A percentile compares a stretch with the other conserved stretches of the same genome.
phyloP scores from a whole-genome alignment of 179 eudicot species.

The Corrigiola litoralis region DNA sequence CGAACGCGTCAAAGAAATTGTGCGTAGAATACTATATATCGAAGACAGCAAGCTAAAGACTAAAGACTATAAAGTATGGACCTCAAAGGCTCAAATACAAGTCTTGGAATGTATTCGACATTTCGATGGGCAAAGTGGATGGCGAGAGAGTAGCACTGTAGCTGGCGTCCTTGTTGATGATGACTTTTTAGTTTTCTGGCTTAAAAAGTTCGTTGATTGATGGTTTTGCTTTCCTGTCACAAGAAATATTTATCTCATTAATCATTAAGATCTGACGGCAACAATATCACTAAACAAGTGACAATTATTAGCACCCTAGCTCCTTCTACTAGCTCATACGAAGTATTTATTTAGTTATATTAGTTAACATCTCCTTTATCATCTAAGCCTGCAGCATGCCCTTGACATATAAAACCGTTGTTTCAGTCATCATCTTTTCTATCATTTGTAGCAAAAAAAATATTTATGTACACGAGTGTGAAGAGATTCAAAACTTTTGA shows the following conservation, averaged over 20 bases:
- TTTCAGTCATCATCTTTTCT: neutral
- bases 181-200: neutral
- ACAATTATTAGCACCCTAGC: conserved; percentile 12
- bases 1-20: too few species aligned
- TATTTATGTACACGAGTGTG: neutral
- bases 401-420: neutral
- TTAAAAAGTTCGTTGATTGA: too few species aligned
- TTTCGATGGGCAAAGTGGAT: too few species aligned
- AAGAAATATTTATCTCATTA: conserved; percentile 1
- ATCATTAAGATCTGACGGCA: conserved; percentile 6
- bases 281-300: neutral
- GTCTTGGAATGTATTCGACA: too few species aligned
- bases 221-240: neutral
- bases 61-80: too few species aligned
- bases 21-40: too few species aligned
- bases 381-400: conserved; percentile 1
- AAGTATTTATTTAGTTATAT: neutral
- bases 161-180: too few species aligned
- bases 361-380: neutral
- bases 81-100: too few species aligned
- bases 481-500: neutral
- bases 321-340: neutral
- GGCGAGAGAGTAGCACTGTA: too few species aligned
- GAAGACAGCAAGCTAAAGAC: too few species aligned
- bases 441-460: neutral